Percentiles rank a stretch among this genome's conserved stretches.
Evolutionary conservation across 139 green algal species (phyloP).

Genomic region (Chlamydomonas sphaeroides): DNA sequence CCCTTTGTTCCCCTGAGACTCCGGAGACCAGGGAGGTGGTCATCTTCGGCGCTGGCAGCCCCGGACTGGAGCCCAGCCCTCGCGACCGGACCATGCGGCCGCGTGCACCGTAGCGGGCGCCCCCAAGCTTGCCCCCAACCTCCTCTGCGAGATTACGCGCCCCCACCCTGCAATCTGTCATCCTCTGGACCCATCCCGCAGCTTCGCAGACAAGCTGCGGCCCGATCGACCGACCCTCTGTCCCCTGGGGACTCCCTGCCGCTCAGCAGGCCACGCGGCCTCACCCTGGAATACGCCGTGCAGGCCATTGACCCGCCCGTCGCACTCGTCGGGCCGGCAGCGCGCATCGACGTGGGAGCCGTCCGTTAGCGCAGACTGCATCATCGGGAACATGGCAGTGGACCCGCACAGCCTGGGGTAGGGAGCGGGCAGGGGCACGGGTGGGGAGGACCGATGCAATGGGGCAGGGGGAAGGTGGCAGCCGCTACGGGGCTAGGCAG

Average conservation of each 20-base stretch:
- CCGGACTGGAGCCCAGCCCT: too few species aligned
- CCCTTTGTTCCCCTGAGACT: too few species aligned
- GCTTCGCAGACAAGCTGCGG: not conserved
- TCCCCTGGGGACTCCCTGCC: not conserved
- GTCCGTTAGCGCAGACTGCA: not conserved
- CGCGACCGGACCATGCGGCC: too few species aligned
- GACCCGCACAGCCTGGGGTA: conserved; percentile 10
- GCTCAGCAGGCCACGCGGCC: not conserved
- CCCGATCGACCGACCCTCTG: not conserved
- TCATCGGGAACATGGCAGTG: not conserved
- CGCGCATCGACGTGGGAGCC: not conserved
- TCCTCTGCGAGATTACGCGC: too few species aligned
- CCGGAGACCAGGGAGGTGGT: too few species aligned
- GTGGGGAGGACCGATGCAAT: not conserved
- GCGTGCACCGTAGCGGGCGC: too few species aligned
- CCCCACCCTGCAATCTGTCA: not conserved
- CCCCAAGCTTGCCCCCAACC: too few species aligned
- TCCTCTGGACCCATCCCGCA: not conserved
- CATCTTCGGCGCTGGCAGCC: too few species aligned
- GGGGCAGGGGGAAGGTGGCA: too few species aligned
- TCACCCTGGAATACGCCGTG: conserved; percentile 5
- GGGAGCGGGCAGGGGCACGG: not conserved
- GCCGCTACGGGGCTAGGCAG: not conserved
- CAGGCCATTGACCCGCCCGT: not conserved
- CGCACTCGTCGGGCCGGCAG: conserved; percentile 17